A percentile compares a stretch with the other conserved stretches of the same genome.
Evolutionary conservation across 2,329 filamentous ascomycete species (phyloP).

Genomic region (Fusarium heterosporum): DNA sequence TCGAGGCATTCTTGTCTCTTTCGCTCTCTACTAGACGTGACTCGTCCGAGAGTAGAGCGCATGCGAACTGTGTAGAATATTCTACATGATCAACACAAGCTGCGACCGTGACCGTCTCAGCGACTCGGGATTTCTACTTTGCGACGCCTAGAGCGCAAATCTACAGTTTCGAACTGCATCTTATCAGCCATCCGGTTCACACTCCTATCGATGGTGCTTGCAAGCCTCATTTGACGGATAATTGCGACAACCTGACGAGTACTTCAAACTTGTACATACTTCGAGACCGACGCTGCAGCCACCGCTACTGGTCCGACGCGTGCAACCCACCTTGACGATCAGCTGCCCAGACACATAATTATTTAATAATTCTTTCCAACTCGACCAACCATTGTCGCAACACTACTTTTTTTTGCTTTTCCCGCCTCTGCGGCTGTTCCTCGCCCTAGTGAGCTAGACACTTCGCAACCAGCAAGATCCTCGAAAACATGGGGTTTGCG

Average conservation of each 20-base stretch:
- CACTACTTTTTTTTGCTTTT: constrained; percentile 4
- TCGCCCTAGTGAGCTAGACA: constrained; percentile 36
- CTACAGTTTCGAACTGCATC: neutral
- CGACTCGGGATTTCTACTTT: neutral
- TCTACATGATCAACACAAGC: constrained; percentile 16
- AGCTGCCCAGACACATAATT: constrained; percentile 13
- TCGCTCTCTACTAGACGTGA: constrained; percentile 28
- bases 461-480: constrained; percentile 17
- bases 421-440: constrained; percentile 22
- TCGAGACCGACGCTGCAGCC: constrained; percentile 32
- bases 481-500: constrained; percentile 61
- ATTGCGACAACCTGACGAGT: constrained; percentile 29
- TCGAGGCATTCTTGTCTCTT: constrained; percentile 18
- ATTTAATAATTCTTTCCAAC: constrained; percentile 11
- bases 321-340: constrained; percentile 31
- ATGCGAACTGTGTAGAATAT: constrained; percentile 17
- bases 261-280: neutral
- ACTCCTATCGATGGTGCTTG: constrained; percentile 25
- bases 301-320: constrained; percentile 35
- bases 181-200: constrained; percentile 26
- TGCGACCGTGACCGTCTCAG: neutral
- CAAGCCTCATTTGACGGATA: constrained; percentile 30
- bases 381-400: constrained; percentile 16
- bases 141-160: neutral
- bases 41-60: constrained; percentile 13